Evolutionary conservation across 2,329 filamentous ascomycete genomes (phyloP), one percentile per base, ranked within the genome.

Genomic region (Thielaviopsis euricoi): DNA sequence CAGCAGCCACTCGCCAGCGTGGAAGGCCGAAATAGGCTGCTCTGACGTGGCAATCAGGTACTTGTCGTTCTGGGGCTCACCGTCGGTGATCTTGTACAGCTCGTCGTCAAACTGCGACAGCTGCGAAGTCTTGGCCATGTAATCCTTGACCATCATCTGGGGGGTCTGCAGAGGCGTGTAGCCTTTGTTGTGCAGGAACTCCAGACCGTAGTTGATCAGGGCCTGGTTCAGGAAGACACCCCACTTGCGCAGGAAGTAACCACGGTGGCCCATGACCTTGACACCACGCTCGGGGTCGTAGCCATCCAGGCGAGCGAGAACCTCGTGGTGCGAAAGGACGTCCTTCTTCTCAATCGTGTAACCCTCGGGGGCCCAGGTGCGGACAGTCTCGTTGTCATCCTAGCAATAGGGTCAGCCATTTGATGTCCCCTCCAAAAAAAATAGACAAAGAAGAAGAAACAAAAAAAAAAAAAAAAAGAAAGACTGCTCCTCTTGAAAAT

Each of bases 91-190:
- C 74, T 97, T 97, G 79, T 98, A 98, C 55, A 98, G 76, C 71
- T 97, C 91, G 70, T 97, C 93, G 67, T 98, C 93, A 67, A 98
- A 98, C 67, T 96, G 87, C 64, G 93, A 89, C 25, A 98, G 82
- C 73, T 98, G 93, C 2, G 93, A 93, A 0, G 93, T 98, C 77
- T 97, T 97, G 61, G 87, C 90, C 93, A 98, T 98, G 70, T 89
- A 85, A 55, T 95, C 87, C 71, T 87, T 87, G 62, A 91, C 80
- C 87, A 97, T 95, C 76, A 98, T 94, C 67, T 89, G 89, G 1
- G 90, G 90, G 1, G 91, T 86, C 67, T 93, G 87, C 63, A 91
- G 82, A 7, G 87, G 84, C 29, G 79, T 89, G 71, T 89, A 95
- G 58, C 86, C 89, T 70, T 85, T 86, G 65, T 80, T 76, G 70